Evolutionary conservation across 2,329 filamentous ascomycete genomes (phyloP).

Genomic region (Neurospora sp.): DNA sequence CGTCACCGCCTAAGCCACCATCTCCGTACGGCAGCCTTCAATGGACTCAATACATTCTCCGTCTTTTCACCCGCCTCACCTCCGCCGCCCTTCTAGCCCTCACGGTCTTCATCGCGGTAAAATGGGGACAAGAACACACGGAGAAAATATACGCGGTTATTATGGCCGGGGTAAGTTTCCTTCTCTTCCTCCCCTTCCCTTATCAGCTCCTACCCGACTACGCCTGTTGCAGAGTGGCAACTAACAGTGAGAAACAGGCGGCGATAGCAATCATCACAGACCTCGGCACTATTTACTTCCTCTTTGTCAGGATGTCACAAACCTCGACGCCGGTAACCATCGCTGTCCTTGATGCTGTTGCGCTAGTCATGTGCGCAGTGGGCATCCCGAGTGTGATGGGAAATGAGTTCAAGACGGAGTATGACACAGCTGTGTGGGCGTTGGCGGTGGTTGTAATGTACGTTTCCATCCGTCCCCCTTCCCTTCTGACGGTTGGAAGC

Average conservation of each 20-base stretch:
- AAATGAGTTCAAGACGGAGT: not conserved
- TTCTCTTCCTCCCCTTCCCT: not conserved
- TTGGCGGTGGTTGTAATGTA: not conserved
- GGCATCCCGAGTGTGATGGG: not conserved
- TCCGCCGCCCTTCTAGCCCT: not conserved
- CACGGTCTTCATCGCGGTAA: not conserved
- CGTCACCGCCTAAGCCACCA: not conserved
- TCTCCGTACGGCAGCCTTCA: not conserved
- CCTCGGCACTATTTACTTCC: not conserved
- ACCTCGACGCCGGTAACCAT: not conserved
- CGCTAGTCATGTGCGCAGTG: not conserved
- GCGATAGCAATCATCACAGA: not conserved
- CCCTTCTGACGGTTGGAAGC: not conserved
- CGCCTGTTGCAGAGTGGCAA: not conserved
- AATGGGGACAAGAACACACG: not conserved
- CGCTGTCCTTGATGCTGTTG: not conserved
- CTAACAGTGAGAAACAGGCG: not conserved
- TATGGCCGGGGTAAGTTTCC: not conserved
- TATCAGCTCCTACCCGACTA: not conserved
- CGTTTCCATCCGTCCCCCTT: not conserved
- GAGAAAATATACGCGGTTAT: conserved; percentile 1
- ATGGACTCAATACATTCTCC: not conserved
- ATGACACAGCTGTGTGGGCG: not conserved
- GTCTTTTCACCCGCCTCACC: not conserved
- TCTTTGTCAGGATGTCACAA: not conserved